Conservation (phyloP, 768 basidiomycete genomes). For the Leccinum olivaceopallidum region DNA sequence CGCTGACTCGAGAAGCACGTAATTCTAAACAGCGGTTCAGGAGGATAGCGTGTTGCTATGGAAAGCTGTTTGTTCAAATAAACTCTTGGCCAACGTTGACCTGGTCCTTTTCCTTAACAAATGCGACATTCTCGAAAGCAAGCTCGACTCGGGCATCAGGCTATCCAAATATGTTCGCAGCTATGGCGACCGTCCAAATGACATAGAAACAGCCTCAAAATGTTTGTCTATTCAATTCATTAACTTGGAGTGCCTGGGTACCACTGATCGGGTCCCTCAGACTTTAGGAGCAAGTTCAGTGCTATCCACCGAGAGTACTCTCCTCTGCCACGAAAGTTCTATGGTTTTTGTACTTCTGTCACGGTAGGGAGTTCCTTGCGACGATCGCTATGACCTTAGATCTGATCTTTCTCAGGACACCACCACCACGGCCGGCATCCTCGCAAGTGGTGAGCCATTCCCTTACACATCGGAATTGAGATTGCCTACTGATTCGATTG, state of each 20-base stretch:
- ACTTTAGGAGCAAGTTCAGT: slow-evolving; percentile 68
- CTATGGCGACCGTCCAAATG: slow-evolving; percentile 67
- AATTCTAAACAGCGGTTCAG: slow-evolving; percentile 34
- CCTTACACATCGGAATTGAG: background rate
- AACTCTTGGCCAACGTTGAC: slow-evolving; percentile 67
- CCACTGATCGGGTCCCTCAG: slow-evolving; percentile 34
- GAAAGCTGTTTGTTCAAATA: slow-evolving; percentile 72
- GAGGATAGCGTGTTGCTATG: slow-evolving; percentile 78
- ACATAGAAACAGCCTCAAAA: slow-evolving; percentile 63
- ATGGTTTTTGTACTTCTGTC: slow-evolving; percentile 76
- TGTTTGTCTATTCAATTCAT: slow-evolving; percentile 45
- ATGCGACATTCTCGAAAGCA: slow-evolving; percentile 69
- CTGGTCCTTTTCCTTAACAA: slow-evolving; percentile 84
- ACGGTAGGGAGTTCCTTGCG: slow-evolving; percentile 43
- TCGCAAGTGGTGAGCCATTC: slow-evolving; percentile 61
- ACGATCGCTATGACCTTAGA: background rate
- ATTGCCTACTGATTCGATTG: slow-evolving; percentile 8
- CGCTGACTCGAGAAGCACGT: background rate
- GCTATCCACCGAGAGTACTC: slow-evolving; percentile 79
- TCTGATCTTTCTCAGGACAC: slow-evolving; percentile 48
- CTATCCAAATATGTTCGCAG: slow-evolving; percentile 70
- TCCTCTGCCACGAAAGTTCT: slow-evolving; percentile 72
- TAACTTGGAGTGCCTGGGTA: background rate
- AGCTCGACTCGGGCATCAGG: slow-evolving; percentile 63
- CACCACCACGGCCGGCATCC: slow-evolving; percentile 71